Percentiles rank a stretch among this genome's conserved stretches.
phyloP scores from a whole-genome alignment of 2,329 filamentous ascomycete species.

The Phaeosphaeria sp. region DNA sequence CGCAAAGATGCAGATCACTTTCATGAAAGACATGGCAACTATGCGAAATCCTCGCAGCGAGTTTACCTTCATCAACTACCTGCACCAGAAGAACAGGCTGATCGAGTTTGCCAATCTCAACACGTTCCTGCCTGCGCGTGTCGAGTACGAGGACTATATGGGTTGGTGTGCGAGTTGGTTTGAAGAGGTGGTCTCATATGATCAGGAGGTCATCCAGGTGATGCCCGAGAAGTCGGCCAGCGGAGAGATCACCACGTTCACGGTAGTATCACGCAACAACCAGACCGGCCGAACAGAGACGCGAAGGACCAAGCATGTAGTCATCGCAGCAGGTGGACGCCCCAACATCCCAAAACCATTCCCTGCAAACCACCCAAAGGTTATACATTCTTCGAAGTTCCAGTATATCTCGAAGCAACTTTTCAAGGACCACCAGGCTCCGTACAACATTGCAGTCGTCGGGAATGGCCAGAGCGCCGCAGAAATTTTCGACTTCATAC shows the following conservation, averaged over 20 bases:
- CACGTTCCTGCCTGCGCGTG: slow-evolving; percentile 84
- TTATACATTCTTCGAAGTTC: slow-evolving; percentile 91
- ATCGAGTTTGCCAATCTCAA: slow-evolving; percentile 89
- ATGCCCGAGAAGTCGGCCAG: slow-evolving; percentile 62
- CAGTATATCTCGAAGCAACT: slow-evolving; percentile 68
- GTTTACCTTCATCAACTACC: slow-evolving; percentile 96
- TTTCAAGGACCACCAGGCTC: slow-evolving; percentile 61
- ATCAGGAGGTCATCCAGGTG: slow-evolving; percentile 77
- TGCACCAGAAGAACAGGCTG: slow-evolving; percentile 80
- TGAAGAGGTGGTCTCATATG: slow-evolving; percentile 74
- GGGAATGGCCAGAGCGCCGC: slow-evolving; percentile 92
- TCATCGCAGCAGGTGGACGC: slow-evolving; percentile 71
- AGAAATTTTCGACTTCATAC: slow-evolving; percentile 92
- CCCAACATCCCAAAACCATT: slow-evolving; percentile 74
- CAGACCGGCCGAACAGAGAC: slow-evolving; percentile 62
- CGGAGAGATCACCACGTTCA: slow-evolving; percentile 69
- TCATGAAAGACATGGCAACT: slow-evolving; percentile 94
- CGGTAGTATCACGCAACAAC: slow-evolving; percentile 69
- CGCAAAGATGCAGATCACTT: slow-evolving; percentile 97
- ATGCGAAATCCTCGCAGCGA: slow-evolving; percentile 85
- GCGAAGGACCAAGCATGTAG: slow-evolving; percentile 70
- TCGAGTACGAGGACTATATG: slow-evolving; percentile 96
- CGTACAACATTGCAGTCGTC: slow-evolving; percentile 81
- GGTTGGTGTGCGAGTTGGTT: slow-evolving; percentile 89
- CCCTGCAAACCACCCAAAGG: slow-evolving; percentile 71